Evolutionary conservation across 2,329 filamentous ascomycete species (phyloP), one percentile per base, ranked within the genome.

Genomic region (Arthrobotrys sinensis): DNA sequence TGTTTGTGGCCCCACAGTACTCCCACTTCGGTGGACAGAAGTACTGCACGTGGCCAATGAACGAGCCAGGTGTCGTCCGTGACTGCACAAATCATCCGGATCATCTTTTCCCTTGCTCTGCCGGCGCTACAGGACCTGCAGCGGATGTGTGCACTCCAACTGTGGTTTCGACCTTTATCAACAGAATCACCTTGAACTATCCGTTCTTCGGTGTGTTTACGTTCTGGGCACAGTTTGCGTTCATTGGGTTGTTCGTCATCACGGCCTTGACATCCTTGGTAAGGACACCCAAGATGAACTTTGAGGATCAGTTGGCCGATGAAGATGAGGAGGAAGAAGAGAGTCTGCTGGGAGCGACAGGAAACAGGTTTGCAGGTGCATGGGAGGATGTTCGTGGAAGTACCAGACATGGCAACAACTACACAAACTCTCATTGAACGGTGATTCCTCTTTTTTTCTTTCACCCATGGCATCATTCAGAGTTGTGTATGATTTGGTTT

Each of bases 191-290:
- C 21, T 89, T 97, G 82, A 97, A 96, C 83, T 99, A 96, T 88
- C 94, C 96, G 4, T 93, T 97, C 83, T 97, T 99, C 82, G 96
- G 96, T 10, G 90, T 91, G 10, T 86, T 98, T n/a, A 89, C 93
- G 81, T 99, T 98, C 84, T 99, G 94, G 94, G 93, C 94, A 0
- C 96, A 99, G 82, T 98, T 97, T 83, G 92, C 89, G 11, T 98
- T 99, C 85, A 85, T 99, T 50, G 91, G 85, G 38, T 87, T 97
- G 19, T 97, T 97, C 84, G 84, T 97, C 8, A 85, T 97, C 68
- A 91, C 97, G 11, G 92, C 97, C 81, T 76, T 93, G 21, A 92
- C 92, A 0, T 90, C 92, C 2, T 85, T 97, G 0, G 91, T 98
- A 87, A 90, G 92, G 48, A 90, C 93, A 0, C 94, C 95, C 0